Base-by-base conservation (phyloP, 805 yeast species). In the Komagataella populi region DNA sequence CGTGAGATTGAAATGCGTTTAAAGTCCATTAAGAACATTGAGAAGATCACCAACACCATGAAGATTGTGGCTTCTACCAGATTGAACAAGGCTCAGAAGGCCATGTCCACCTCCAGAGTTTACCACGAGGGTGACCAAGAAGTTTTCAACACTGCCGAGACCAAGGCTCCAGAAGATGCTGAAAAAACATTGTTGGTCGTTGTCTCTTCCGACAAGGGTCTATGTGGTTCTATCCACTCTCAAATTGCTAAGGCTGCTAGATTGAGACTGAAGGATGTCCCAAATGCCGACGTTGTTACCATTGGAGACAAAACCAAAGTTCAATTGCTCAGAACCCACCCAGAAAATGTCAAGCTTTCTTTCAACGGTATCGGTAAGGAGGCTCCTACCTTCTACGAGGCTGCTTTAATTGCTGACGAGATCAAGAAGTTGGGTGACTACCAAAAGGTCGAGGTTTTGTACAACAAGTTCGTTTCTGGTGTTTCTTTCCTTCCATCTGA, bases 41-140 rank as follows among this genome's bases (percentile, higher is more conserved):
- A 93, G 76, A 93, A 93, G 78, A 93, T 93, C 76, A 93, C 99
- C 74, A 93, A 93, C 76, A 93, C 99, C 71, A 93, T 93, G 98
- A 93, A 90, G 79, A 84, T 93, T 73, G 99, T 93, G 64, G 99
- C 99, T 46, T 91, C 98, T 46, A 93, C 99, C 61, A 85, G 96
- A 75, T 81, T 93, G 70, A 77, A 81, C 68, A 89, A 87, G 74
- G 99, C 99, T 55, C 96, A 89, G 73, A 86, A 84, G 70, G 96
- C 97, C 55, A 91, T 89, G 89, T 74, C 76, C 60, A 79, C 87
- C 49, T 84, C 97, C 49, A 83, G 95, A 70, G 84, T 80, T 55
- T 91, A 87, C 77, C 83, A 83, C 66, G 76, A 77, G 61, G 82
- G 90, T 54, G 95, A 89, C 65, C 60, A 74, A 55, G 88, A 84